phyloP scores from a whole-genome alignment of 768 basidiomycete species.

The Russula olivacea region DNA sequence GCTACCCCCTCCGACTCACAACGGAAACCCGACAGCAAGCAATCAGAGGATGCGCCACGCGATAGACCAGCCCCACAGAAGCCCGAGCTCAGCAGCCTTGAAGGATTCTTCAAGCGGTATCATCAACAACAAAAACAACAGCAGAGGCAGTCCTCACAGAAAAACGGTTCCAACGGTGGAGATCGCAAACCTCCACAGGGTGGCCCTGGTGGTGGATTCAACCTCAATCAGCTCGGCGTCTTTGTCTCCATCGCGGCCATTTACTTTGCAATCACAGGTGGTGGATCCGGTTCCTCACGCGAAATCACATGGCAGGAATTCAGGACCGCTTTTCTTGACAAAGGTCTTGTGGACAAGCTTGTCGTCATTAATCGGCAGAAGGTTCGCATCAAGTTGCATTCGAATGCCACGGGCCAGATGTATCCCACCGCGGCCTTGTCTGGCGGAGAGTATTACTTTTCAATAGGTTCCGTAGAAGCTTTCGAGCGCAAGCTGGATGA shows the following conservation, averaged over 20 bases:
- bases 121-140: slow-evolving; percentile 23
- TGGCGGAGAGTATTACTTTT: slow-evolving; percentile 80
- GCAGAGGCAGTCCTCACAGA: slow-evolving; percentile 28
- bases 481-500: slow-evolving; percentile 95
- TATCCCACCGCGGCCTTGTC: slow-evolving; percentile 54
- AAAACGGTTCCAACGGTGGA: slow-evolving; percentile 33
- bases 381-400: slow-evolving; percentile 89
- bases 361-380: slow-evolving; percentile 84
- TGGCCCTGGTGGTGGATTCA: slow-evolving; percentile 48
- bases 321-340: slow-evolving; percentile 92
- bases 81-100: slow-evolving; percentile 27
- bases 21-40: slow-evolving; percentile 7
- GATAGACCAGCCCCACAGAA: slow-evolving; percentile 10
- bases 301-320: slow-evolving; percentile 99
- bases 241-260: slow-evolving; percentile 56
- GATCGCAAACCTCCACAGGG: slow-evolving; percentile 40
- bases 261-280: slow-evolving; percentile 53
- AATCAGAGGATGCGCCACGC: slow-evolving; percentile 18
- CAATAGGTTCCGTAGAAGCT: slow-evolving; percentile 94
- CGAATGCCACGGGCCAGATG: slow-evolving; percentile 77
- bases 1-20: slow-evolving; percentile 21
- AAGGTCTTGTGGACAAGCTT: slow-evolving; percentile 91
- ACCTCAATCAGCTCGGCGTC: slow-evolving; percentile 51
- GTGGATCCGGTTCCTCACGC: slow-evolving; percentile 47
- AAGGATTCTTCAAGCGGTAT: slow-evolving; percentile 28